Evolutionary conservation across 768 basidiomycete species (phyloP).

Genomic region (Gyrodon lividus): DNA sequence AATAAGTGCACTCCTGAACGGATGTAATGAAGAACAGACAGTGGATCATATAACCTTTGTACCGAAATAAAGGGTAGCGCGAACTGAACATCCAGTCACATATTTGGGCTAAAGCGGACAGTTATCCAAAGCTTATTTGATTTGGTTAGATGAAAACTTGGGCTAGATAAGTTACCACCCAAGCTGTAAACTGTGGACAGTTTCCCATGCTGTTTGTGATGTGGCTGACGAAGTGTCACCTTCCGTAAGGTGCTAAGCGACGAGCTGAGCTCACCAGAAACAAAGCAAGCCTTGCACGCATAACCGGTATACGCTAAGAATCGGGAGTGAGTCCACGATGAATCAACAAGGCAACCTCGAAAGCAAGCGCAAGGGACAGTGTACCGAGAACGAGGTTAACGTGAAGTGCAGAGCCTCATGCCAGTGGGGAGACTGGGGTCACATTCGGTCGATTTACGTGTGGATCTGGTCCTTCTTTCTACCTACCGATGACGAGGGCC

Average conservation of each 20-base stretch:
- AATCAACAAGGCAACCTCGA: slow-evolving; percentile 1
- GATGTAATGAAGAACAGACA: background rate
- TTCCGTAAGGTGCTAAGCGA: slow-evolving; percentile 21
- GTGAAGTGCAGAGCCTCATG: too few species aligned
- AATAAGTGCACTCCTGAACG: slow-evolving; percentile 3
- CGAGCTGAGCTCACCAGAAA: background rate
- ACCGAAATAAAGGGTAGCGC: slow-evolving; percentile 1
- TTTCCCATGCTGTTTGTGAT: slow-evolving; percentile 18
- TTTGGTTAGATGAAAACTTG: slow-evolving; percentile 23
- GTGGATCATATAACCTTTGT: background rate
- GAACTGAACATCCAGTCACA: background rate
- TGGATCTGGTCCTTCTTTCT: background rate
- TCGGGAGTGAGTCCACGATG: background rate
- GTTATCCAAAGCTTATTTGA: slow-evolving; percentile 3
- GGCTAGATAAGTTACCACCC: background rate
- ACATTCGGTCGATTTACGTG: background rate
- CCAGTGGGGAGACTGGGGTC: too few species aligned
- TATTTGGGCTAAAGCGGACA: background rate
- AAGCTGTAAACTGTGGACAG: slow-evolving; percentile 1
- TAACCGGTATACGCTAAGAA: background rate
- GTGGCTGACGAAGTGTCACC: slow-evolving; percentile 1
- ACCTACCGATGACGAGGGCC: background rate
- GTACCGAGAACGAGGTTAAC: too few species aligned
- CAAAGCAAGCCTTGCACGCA: background rate
- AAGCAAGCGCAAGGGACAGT: background rate